These are phyloP conservation scores for Phytophthora brassicae DNA, from an alignment of 352 stramenopile species.

Conservation along the genomic window DNA sequence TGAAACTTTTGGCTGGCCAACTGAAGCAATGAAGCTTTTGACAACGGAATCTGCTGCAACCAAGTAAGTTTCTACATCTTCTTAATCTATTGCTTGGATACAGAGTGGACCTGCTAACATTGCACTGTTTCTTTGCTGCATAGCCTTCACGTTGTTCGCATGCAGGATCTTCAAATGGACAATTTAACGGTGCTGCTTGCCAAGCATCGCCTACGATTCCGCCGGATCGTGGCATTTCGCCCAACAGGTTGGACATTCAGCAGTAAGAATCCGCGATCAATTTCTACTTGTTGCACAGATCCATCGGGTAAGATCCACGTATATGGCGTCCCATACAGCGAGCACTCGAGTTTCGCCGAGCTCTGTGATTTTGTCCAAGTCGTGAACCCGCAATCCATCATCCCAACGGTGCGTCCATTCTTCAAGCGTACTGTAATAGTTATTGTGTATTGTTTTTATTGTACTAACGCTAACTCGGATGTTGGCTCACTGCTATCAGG, in stretches of 20 bases:
- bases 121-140: conserved; percentile 1
- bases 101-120: conserved; percentile 1
- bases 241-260: conserved; percentile 93
- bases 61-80: conserved; percentile 48
- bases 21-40: conserved; percentile 79
- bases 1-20: conserved; percentile 82
- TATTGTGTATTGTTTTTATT: no score
- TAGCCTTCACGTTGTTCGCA: conserved; percentile 92
- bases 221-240: conserved; percentile 92
- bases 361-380: conserved; percentile 92
- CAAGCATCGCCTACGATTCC: conserved; percentile 71
- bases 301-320: conserved; percentile 84
- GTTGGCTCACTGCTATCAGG: conserved; percentile 28
- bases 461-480: conserved; percentile 2
- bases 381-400: conserved; percentile 86
- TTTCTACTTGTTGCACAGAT: conserved; percentile 80
- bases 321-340: conserved; percentile 96
- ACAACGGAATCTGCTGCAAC: conserved; percentile 80
- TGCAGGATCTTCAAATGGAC: conserved; percentile 94
- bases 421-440: not conserved
- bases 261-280: conserved; percentile 38
- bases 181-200: conserved; percentile 64
- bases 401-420: conserved; percentile 82
- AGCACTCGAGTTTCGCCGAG: conserved; percentile 96
- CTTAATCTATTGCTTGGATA: not conserved